Evolutionary conservation across 495 filamentous ascomycete genomes (phyloP), one percentile per base, ranked within the genome.

Genomic region (Lophium mytilinum): DNA sequence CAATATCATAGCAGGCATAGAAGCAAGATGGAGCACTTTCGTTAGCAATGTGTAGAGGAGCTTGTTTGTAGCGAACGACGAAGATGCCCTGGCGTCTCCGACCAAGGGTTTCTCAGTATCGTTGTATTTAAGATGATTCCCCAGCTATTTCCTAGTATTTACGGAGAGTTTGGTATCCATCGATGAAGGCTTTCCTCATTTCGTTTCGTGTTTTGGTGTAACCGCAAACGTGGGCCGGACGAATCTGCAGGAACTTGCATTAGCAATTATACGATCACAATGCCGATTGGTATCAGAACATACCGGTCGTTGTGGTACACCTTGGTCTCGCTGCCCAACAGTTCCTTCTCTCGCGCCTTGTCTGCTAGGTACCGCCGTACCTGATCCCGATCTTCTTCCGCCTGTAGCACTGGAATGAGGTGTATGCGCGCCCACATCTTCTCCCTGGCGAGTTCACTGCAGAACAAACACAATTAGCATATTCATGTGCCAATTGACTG

Each of bases 341-440:
- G 76, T 74, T 88, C 84, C 80, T 88, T 88, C 80, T 96, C 94
- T 42, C 93, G 78, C 54, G 82, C 88, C 78, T 89, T 81, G 67
- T 95, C 87, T 48, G 94, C 93, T 53, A 83, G 82, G 68, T 90
- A 78, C 61, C 91, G 75, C 46, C 93, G 80, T 62, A 94, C 90
- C 68, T 88, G 83, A 75, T 98, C 93, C 47, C 93, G 86, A 76
- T 98, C 93, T 67, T 92, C 88, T 69, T 98, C 93, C 53, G 93
- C 93, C 68, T 96, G 91, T 50, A 98, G 83, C 60, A 93, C 72
- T 34, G 93, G 93, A 68, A 90, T 90, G 48, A 98, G 76, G 70
- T 98, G 82, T 64, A 97, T 91, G 63, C 93, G 86, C 43, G 85
- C 78, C 93, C 93, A 98, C 80, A 96, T 90, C 78, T 98, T 98